Percentiles rank a stretch among this genome's conserved stretches.
These are phyloP conservation scores for Tulasnella sp. DNA, from an alignment of 768 basidiomycete genomes.

Conservation along the genomic window DNA sequence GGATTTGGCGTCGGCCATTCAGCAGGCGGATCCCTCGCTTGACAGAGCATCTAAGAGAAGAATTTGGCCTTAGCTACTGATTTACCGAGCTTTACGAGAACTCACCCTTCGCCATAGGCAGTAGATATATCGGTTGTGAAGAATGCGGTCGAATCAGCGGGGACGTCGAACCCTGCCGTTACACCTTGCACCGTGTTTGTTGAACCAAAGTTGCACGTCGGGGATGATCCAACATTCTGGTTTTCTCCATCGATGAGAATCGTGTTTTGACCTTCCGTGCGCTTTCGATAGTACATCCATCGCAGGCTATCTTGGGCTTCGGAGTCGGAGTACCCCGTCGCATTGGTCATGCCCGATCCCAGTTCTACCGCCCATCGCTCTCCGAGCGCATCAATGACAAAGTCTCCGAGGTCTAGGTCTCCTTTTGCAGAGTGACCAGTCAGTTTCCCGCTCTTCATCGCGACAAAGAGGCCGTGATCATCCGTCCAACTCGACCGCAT, in stretches of 20 bases:
- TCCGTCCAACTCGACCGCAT: conserved; percentile 45
- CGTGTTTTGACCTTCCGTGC: conserved; percentile 49
- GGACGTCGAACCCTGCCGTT: conserved; percentile 37
- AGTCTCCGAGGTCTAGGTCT: conserved; percentile 47
- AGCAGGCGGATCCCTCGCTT: conserved; percentile 45
- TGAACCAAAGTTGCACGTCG: conserved; percentile 39
- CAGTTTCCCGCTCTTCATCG: conserved; percentile 44
- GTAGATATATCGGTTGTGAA: conserved; percentile 42
- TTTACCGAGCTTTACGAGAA: not conserved
- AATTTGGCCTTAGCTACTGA: not conserved
- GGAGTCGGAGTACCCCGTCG: conserved; percentile 40
- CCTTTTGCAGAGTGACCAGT: conserved; percentile 43
- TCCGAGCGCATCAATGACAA: conserved; percentile 46
- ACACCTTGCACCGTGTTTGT: conserved; percentile 42
- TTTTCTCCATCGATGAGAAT: conserved; percentile 41
- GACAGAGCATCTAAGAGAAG: conserved; percentile 34
- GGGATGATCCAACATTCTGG: conserved; percentile 41
- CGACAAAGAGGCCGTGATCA: conserved; percentile 43
- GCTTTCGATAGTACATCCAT: conserved; percentile 47
- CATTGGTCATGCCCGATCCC: conserved; percentile 32
- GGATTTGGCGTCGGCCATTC: conserved; percentile 44
- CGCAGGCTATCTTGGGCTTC: conserved; percentile 41
- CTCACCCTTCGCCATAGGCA: conserved; percentile 35
- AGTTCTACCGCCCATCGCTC: conserved; percentile 46
- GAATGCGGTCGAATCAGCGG: conserved; percentile 40